Base-by-base conservation (phyloP, 768 basidiomycete genomes). In the Chalciporus piperatus region DNA sequence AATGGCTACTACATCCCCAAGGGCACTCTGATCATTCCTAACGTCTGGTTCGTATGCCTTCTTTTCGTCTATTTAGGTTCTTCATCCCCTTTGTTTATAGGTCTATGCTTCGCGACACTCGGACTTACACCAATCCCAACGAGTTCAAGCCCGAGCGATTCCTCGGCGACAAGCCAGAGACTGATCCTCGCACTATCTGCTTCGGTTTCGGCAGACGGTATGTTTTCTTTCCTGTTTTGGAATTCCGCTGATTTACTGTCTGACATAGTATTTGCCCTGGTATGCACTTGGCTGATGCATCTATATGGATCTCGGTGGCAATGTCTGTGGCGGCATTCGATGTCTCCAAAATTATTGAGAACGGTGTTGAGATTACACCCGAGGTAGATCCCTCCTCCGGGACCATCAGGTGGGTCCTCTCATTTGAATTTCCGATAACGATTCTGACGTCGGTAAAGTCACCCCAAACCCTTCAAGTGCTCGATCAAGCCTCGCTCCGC, bases 181-280 rank as follows among this genome's bases (percentile, higher is more conserved):
- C 59, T 17, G 84, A 86, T 65, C 82, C 84, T 52, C 80, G 79
- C 48, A 74, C 74, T 43, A 62, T 83, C 42, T 83, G 80, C 59
- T 89, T 87, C 67, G 86, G 86, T 7, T 89, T 86, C 60, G 86
- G 86, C 43, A 73, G 86, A 68, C 78, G 86, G 62, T 68, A 66
- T 17, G 74, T 71, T 45, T 44, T 3, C 27, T 10, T 30, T 45
- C 49, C 25, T 7, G 51, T 42, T 25, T 22, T 41, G 42, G 41
- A 43, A 54, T 47, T 35, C 20, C 41, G 16, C 38, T 28, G 39
- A 45, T 51, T 61, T 52, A 41, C 38, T 7, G 19, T 23, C 28
- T n/a, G n/a, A 27, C 20, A 25, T 45, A 66, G 58, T 12, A 61
- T 67, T 37, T 69, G 67, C 47, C 67, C 67, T 53, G 67, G 67